Percentiles rank a stretch among this genome's conserved stretches.
Evolutionary conservation across 495 filamentous ascomycete species (phyloP).

Genomic region (Filosporella fistucella): DNA sequence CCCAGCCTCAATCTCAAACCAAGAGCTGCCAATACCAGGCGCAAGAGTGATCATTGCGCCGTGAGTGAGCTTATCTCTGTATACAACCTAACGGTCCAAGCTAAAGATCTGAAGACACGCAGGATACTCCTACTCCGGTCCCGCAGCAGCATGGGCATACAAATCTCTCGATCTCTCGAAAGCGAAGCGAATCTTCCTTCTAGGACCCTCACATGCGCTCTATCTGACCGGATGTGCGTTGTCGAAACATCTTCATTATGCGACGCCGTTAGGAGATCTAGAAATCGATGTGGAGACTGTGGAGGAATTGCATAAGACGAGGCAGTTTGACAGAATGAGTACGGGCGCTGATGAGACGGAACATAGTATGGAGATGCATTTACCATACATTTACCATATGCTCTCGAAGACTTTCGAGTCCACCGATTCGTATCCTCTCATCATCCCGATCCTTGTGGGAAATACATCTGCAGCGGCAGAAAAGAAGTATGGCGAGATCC

Average conservation of each 20-base stretch:
- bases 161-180: constrained; percentile 79
- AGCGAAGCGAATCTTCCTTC: constrained; percentile 86
- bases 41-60: constrained; percentile 93
- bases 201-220: constrained; percentile 90
- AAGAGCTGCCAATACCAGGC: constrained; percentile 62
- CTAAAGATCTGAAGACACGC: constrained; percentile 65
- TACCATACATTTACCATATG: constrained; percentile 90
- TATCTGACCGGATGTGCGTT: constrained; percentile 75
- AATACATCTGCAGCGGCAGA: constrained; percentile 63
- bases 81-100: constrained; percentile 2
- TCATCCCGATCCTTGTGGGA: constrained; percentile 90
- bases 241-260: constrained; percentile 69
- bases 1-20: constrained; percentile 54
- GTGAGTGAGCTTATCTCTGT: constrained; percentile 54
- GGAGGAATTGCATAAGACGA: constrained; percentile 53
- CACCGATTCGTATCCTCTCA: constrained; percentile 54
- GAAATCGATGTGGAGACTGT: constrained; percentile 66
- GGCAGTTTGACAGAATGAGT: constrained; percentile 72
- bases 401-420: constrained; percentile 50
- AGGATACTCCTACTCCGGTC: constrained; percentile 92
- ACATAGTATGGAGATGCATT: constrained; percentile 95
- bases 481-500: constrained; percentile 58
- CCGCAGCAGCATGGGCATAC: constrained; percentile 93
- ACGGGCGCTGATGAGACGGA: constrained; percentile 71
- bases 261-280: constrained; percentile 80